A percentile compares a stretch with the other conserved stretches of the same genome.
These are phyloP conservation scores for Collybia mongolica DNA, from an alignment of 768 basidiomycete genomes.

Conservation along the genomic window DNA sequence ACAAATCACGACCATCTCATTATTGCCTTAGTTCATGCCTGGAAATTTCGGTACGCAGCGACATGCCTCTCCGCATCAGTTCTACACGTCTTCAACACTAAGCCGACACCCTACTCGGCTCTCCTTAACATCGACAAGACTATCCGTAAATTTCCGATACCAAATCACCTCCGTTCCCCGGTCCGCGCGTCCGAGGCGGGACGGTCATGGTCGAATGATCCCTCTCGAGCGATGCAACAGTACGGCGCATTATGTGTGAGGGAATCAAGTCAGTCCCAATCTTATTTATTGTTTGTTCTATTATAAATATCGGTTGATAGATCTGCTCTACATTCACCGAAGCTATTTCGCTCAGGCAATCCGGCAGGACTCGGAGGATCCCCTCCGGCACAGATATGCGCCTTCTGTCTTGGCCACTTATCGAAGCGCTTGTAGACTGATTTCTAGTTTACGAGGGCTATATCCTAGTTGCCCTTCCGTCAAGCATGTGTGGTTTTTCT, in stretches of 20 bases:
- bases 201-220: slow-evolving; percentile 38
- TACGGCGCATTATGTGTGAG: slow-evolving; percentile 36
- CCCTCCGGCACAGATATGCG: slow-evolving; percentile 41
- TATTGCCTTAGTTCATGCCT: slow-evolving; percentile 34
- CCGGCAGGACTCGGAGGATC: slow-evolving; percentile 37
- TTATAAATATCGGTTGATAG: slow-evolving; percentile 17
- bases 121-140: slow-evolving; percentile 49
- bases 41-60: slow-evolving; percentile 45
- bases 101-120: slow-evolving; percentile 37
- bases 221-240: slow-evolving; percentile 41
- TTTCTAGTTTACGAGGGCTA: slow-evolving; percentile 36
- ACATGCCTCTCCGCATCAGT: slow-evolving; percentile 42
- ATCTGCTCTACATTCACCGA: slow-evolving; percentile 45
- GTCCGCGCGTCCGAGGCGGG: slow-evolving; percentile 24
- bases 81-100: slow-evolving; percentile 39
- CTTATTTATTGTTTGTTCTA: neutral
- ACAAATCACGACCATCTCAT: neutral
- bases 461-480: slow-evolving; percentile 33
- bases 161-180: slow-evolving; percentile 41
- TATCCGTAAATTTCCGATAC: slow-evolving; percentile 49
- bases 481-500: slow-evolving; percentile 46
- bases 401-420: slow-evolving; percentile 44
- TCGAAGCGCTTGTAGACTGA: slow-evolving; percentile 41
- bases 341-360: slow-evolving; percentile 49
- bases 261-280: slow-evolving; percentile 42